Percentiles rank a stretch among this genome's conserved stretches.
Evolutionary conservation across 1,284 basidiomycete species (phyloP).

Genomic region (Lignosus rhinocerotis): DNA sequence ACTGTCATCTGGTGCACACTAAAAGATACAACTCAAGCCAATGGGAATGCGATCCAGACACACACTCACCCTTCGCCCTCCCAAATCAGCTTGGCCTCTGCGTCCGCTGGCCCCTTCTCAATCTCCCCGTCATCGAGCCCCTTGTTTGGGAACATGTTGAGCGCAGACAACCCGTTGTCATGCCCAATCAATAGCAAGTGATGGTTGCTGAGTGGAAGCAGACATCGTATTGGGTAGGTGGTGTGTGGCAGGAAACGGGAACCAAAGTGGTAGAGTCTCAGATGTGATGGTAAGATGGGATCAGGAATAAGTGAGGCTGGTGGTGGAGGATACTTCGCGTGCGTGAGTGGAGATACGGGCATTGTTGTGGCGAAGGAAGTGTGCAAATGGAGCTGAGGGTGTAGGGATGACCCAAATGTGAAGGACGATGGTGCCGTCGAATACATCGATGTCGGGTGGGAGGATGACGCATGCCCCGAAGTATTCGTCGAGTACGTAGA

Average conservation of each 20-base stretch:
- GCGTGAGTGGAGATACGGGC: conserved; percentile 33
- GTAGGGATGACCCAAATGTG: conserved; percentile 11
- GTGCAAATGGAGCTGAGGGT: conserved; percentile 42
- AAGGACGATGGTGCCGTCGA: conserved; percentile 18
- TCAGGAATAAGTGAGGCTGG: conserved; percentile 52
- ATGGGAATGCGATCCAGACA: not conserved
- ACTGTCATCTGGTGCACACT: conserved; percentile 77
- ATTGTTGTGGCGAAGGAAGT: conserved; percentile 39
- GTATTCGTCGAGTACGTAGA: conserved; percentile 7
- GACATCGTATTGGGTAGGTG: conserved; percentile 66
- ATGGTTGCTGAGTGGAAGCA: conserved; percentile 67
- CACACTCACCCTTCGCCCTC: conserved; percentile 67
- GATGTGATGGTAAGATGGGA: conserved; percentile 55
- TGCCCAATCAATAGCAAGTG: conserved; percentile 71
- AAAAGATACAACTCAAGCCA: conserved; percentile 17
- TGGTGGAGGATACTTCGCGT: conserved; percentile 35
- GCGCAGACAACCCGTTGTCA: conserved; percentile 72
- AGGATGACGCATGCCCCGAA: conserved; percentile 8
- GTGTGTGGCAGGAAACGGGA: conserved; percentile 83
- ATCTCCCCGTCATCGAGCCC: conserved; percentile 50
- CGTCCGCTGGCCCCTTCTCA: conserved; percentile 66
- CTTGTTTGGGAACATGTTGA: conserved; percentile 75
- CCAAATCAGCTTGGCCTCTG: conserved; percentile 67
- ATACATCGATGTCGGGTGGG: conserved; percentile 20
- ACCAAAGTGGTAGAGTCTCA: conserved; percentile 73